These are phyloP conservation scores for Senna tora DNA, from an alignment of 306 rosid species.

Conservation along the genomic window DNA sequence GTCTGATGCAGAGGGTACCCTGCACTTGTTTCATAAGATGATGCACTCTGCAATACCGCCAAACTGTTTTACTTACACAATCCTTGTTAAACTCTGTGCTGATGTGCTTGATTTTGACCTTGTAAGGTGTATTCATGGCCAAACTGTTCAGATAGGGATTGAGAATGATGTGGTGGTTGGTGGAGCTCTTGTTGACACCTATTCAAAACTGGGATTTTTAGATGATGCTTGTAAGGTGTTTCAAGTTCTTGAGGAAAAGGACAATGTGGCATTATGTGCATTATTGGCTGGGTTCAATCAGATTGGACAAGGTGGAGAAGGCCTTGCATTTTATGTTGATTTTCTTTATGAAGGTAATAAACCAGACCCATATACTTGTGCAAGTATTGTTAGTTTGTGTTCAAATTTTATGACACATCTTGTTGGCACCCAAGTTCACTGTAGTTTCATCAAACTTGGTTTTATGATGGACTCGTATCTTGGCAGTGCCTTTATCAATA, in stretches of 20 bases:
- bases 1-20: conserved; percentile 41
- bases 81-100: conserved; percentile 42
- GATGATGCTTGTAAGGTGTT: conserved; percentile 41
- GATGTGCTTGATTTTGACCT: conserved; percentile 43
- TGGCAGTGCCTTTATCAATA: conserved; percentile 52
- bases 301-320: conserved; percentile 42
- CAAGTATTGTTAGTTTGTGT: conserved; percentile 45
- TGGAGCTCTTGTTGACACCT: conserved; percentile 46
- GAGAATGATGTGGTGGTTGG: conserved; percentile 47
- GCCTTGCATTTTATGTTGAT: conserved; percentile 35
- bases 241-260: conserved; percentile 45
- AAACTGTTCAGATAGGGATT: conserved; percentile 44
- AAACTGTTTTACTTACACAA: conserved; percentile 42
- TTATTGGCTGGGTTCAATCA: conserved; percentile 52
- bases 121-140: conserved; percentile 48
- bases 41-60: conserved; percentile 25
- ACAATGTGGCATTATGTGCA: conserved; percentile 49
- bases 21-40: conserved; percentile 41
- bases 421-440: conserved; percentile 47
- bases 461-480: conserved; percentile 46
- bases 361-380: conserved; percentile 45
- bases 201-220: conserved; percentile 43
- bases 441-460: conserved; percentile 47
- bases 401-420: conserved; percentile 36
- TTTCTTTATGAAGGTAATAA: conserved; percentile 47